Evolutionary conservation across 1,284 basidiomycete species (phyloP).

Genomic region (Pseudozyma flocculosa): DNA sequence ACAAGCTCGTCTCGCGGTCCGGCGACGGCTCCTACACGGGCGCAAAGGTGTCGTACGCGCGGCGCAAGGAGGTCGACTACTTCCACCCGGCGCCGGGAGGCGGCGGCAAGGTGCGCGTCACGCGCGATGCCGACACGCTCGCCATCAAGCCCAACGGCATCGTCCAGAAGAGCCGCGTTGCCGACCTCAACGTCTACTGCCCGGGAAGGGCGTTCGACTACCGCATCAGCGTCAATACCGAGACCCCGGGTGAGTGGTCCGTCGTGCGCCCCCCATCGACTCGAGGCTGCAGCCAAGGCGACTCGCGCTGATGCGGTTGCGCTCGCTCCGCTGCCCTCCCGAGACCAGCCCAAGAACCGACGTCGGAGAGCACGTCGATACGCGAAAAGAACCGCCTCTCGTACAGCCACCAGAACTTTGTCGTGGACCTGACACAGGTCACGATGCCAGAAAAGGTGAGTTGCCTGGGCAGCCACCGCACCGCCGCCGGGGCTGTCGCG

Average conservation of each 20-base stretch:
- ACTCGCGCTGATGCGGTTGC: too few relatives aligned
- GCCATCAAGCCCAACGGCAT: slow-evolving; percentile 61
- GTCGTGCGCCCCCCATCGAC: neutral
- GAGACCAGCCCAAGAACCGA: slow-evolving; percentile 33
- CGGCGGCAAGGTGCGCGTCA: slow-evolving; percentile 73
- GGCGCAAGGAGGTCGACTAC: slow-evolving; percentile 77
- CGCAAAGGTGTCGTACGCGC: slow-evolving; percentile 72
- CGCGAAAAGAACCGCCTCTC: slow-evolving; percentile 86
- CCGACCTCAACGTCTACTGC: slow-evolving; percentile 80
- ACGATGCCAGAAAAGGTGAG: slow-evolving; percentile 55
- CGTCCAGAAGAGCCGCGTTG: slow-evolving; percentile 78
- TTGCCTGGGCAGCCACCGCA: neutral
- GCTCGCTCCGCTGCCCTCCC: too few relatives aligned
- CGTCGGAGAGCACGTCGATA: slow-evolving; percentile 56
- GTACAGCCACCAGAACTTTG: slow-evolving; percentile 88
- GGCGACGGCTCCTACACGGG: slow-evolving; percentile 59
- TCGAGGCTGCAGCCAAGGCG: neutral
- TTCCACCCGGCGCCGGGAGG: slow-evolving; percentile 65
- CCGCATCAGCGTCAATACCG: slow-evolving; percentile 84
- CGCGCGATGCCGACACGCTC: slow-evolving; percentile 74
- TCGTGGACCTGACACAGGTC: slow-evolving; percentile 91
- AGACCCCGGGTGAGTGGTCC: slow-evolving; percentile 61
- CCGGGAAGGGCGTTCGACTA: slow-evolving; percentile 84
- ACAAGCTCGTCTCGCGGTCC: slow-evolving; percentile 63
- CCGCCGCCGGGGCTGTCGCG: neutral